Evolutionary conservation across 108 stramenopile species (phyloP), one percentile per base, ranked within the genome.

Genomic region (Seminavis robusta): DNA sequence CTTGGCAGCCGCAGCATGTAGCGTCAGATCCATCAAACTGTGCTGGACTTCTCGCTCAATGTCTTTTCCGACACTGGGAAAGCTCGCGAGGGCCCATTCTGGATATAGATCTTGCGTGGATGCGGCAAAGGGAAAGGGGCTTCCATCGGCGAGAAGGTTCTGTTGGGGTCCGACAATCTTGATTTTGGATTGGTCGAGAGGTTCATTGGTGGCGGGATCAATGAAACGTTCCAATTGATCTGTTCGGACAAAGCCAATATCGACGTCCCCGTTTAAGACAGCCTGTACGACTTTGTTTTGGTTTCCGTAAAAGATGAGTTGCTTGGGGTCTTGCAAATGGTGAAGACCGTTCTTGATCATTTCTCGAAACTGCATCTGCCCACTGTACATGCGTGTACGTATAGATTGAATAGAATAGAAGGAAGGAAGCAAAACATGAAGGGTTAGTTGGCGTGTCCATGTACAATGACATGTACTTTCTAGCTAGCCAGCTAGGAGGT

Each of bases 181-280:
- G 38, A 71, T 53, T 7, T 44, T 27, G 17, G 56, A 20, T 20
- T 16, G 21, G 39, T 71, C 58, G 5, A 65, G 25, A 20, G 37
- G 45, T n/a, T n/a, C n/a, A 15, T 55, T 46, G 13, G 56, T 58
- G n/a, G 11, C 32, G 3, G 29, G 37, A 25, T 63, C 57, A 9
- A 19, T 56, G 30, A 48, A 52, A 1, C 36, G 38, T 33, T 74
- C 73, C 21, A 68, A 46, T 39, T 55, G 50, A 46, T 53, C 62
- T n/a, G 73, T 68, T 34, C 61, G 60, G 8, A 68, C 49, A 56
- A 74, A 74, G 6, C 73, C 73, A 20, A 63, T 61, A 28, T 74
- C 73, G 32, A 65, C 67, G 8, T 47, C 24, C 9, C 67, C 66
- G 10, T 33, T 32, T 15, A 74, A 29, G 2, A 74, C 66, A 32